These are phyloP conservation scores for Raphanus hybrid DNA, from an alignment of 441 rosid species.

Conservation along the genomic window DNA sequence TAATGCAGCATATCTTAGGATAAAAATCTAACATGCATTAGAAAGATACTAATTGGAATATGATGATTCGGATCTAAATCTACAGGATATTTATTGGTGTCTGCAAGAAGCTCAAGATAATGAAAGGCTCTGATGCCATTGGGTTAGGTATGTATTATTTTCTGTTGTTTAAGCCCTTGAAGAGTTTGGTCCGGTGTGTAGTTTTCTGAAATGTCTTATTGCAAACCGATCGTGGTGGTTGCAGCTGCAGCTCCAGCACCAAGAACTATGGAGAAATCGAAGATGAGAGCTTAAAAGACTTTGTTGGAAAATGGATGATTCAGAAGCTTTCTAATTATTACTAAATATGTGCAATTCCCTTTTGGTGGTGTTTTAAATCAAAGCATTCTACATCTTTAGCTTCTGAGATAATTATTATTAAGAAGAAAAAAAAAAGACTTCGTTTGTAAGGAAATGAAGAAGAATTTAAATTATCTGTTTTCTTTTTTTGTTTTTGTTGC, in stretches of 20 bases:
- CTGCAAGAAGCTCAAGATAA: slow-evolving; percentile 91
- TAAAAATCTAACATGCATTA: neutral
- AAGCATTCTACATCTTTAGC: slow-evolving; percentile 23
- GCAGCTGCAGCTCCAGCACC: slow-evolving; percentile 48
- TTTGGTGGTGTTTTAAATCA: slow-evolving; percentile 35
- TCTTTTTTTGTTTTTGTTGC: slow-evolving; percentile 9
- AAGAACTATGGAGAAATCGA: slow-evolving; percentile 40
- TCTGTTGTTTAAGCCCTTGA: neutral
- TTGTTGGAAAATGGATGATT: slow-evolving; percentile 12
- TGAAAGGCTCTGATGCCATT: slow-evolving; percentile 92
- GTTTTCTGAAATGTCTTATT: neutral
- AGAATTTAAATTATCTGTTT: slow-evolving; percentile 18
- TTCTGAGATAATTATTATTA: slow-evolving; percentile 13
- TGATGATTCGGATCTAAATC: neutral
- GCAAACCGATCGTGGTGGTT: neutral
- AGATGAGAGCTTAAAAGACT: slow-evolving; percentile 32
- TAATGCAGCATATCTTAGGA: neutral
- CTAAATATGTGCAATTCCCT: slow-evolving; percentile 31
- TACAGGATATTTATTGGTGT: slow-evolving; percentile 79
- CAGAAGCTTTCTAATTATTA: slow-evolving; percentile 38
- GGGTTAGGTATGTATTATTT: slow-evolving; percentile 62
- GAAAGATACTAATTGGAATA: neutral
- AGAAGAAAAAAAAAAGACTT: neutral
- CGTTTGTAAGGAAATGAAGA: slow-evolving; percentile 38
- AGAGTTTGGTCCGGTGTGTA: neutral